Evolutionary conservation across 805 yeast genomes (phyloP).

Genomic region (Ogataea dorogensis): DNA sequence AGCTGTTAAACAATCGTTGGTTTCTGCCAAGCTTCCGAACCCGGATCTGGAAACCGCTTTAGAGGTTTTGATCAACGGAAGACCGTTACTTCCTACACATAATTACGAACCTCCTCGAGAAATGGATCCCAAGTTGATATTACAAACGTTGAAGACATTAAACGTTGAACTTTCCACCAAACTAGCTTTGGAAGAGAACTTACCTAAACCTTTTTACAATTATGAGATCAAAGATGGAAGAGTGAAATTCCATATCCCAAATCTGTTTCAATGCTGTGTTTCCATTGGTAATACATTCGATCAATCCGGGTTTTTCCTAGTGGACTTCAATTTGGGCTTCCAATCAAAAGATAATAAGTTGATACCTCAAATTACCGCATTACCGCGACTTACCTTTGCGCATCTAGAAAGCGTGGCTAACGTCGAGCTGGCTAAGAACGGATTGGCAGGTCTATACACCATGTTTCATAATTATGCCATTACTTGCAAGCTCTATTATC

Average conservation of each 20-base stretch:
- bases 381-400: constrained; percentile 34
- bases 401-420: constrained; percentile 59
- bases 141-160: constrained; percentile 62
- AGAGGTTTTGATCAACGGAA: constrained; percentile 76
- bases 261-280: constrained; percentile 73
- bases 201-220: constrained; percentile 65
- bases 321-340: constrained; percentile 70
- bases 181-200: constrained; percentile 60
- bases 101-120: constrained; percentile 49
- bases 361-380: constrained; percentile 27
- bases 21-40: constrained; percentile 88
- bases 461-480: constrained; percentile 58
- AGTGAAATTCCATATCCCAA: constrained; percentile 58
- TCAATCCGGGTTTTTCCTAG: constrained; percentile 68
- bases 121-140: constrained; percentile 53
- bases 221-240: constrained; percentile 76
- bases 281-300: constrained; percentile 62
- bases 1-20: constrained; percentile 63
- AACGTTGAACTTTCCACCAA: constrained; percentile 72
- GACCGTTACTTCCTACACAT: constrained; percentile 71
- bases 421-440: constrained; percentile 42
- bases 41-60: constrained; percentile 87
- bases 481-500: constrained; percentile 60
- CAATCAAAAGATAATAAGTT: constrained; percentile 39
- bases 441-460: constrained; percentile 53